Base-by-base conservation (phyloP, 2,329 filamentous ascomycete species). In the Graphiopsis chlorocephala region DNA sequence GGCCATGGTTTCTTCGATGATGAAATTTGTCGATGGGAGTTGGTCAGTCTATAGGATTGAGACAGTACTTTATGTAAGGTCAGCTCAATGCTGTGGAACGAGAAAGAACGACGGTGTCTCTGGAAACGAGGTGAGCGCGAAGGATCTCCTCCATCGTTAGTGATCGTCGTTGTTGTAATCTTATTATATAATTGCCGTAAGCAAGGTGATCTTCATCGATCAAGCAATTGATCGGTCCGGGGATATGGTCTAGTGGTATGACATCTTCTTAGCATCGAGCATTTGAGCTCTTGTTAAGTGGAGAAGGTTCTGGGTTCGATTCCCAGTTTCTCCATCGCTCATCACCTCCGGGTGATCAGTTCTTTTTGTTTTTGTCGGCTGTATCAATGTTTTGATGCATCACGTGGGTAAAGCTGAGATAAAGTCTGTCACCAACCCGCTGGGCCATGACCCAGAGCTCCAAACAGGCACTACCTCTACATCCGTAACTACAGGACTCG, bases 191-290 rank as follows among this genome's bases (percentile, higher is more conserved):
- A n/a, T n/a, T n/a, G n/a, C n/a, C n/a, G n/a, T n/a, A n/a, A n/a
- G n/a, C n/a, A n/a, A n/a, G n/a, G n/a, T n/a, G n/a, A n/a, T 10
- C 26, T 29, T 31, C 29, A 35, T 55, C 48, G 52, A 56, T 56
- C 52, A 35, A 56, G 29, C 29, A 56, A 56, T 56, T 56, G 52
- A 56, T 56, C 20, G 26, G n/a, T n/a, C 20, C 5, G 58, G 58
- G 58, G 58, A 61, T 61, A 61, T 61, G 58, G 58, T 61, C 58
- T 61, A 61, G 58, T 47, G 58, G 58, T 61, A 61, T 61, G 58
- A 61, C 58, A 61, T 61, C 58, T 61, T 61, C 58, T 61, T 61
- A 61, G 58, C 58, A 61, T 47, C 42, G 23, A 35, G 29, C 8
- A 14, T 20, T 23, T 12, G 17, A 23, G n/a, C 12, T 17, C 25